phyloP scores from a whole-genome alignment of 1,284 basidiomycete species.

The Trichosporon inkin region DNA sequence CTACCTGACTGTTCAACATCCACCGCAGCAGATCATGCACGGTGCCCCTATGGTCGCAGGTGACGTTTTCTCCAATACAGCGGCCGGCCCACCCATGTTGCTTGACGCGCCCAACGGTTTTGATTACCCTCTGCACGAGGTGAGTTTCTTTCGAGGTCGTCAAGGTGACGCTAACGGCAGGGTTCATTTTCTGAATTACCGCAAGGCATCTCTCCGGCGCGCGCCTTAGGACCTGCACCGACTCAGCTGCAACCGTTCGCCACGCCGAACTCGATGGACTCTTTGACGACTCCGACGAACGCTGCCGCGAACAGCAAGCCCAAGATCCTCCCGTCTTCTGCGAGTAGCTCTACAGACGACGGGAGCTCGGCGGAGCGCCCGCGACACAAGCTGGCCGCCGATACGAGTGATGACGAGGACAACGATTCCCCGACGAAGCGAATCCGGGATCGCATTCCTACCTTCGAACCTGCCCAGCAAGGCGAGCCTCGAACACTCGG shows the following conservation, averaged over 20 bases:
- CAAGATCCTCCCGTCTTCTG: slow-evolving; percentile 11
- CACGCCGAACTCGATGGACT: slow-evolving; percentile 21
- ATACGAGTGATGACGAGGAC: slow-evolving; percentile 42
- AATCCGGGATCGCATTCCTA: slow-evolving; percentile 14
- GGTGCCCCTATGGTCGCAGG: slow-evolving; percentile 32
- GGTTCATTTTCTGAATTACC: slow-evolving; percentile 9
- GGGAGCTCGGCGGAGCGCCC: slow-evolving; percentile 23
- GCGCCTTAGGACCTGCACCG: slow-evolving; percentile 45
- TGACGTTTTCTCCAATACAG: slow-evolving; percentile 29
- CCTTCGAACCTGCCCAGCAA: slow-evolving; percentile 11
- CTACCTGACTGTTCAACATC: slow-evolving; percentile 19
- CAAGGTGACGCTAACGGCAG: neutral
- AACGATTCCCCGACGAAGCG: slow-evolving; percentile 41
- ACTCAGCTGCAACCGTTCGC: slow-evolving; percentile 31
- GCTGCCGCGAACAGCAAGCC: slow-evolving; percentile 3
- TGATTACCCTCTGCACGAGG: slow-evolving; percentile 10
- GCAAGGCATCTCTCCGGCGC: slow-evolving; percentile 44
- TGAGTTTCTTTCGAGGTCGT: neutral
- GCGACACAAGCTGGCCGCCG: slow-evolving; percentile 6
- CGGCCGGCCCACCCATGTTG: neutral
- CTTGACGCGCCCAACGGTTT: slow-evolving; percentile 6
- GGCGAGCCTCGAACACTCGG: neutral
- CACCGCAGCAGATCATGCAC: neutral
- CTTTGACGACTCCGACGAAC: slow-evolving; percentile 16
- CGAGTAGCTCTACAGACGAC: slow-evolving; percentile 11